Base-by-base conservation (phyloP, 2,329 filamentous ascomycete genomes). In the Aspergillus pseudoterreus region DNA sequence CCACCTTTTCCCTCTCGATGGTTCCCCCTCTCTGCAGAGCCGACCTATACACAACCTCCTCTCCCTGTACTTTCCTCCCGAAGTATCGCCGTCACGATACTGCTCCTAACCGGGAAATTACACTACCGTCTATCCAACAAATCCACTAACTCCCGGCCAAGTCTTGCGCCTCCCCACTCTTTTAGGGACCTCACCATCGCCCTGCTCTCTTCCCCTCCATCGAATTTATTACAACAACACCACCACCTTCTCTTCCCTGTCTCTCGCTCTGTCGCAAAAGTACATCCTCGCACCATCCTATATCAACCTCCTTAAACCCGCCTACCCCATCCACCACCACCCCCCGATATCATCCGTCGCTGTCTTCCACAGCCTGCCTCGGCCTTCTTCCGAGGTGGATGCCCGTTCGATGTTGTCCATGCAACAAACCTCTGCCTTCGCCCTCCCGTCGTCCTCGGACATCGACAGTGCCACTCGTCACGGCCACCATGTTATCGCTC, bases 381-480 rank as follows among this genome's bases (percentile, higher is more conserved):
- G 19, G 30, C 43, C 33, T 14, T 22, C 44, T 30, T 43, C 19
- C 45, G 52, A 52, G 56, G 52, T 49, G 44, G 36, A 45, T 46
- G 39, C 30, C 43, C 56, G 56, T 60, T 58, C 61, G 62, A 73
- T 73, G 69, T 69, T 71, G 67, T 72, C 69, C 63, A 71, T 71
- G 63, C 70, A 69, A 51, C 66, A 69, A 56, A 62, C 60, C 43
- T 58, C 65, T 38, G 47, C 61, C 47, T 63, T 66, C 56, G 50
- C 60, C 44, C 59, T 59, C 49, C 58, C 61, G 52, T 49, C 56
- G 36, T 50, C 48, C 51, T 54, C 55, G 45, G 57, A 60, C 48
- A 57, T 63, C 43, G 58, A 59, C 51, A 56, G 46, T 27, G 43
- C 33, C 36, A 24, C 57, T 48, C 50, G 33, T 50, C 52, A 54